Conservation (phyloP, 805 yeast species). For the Metschnikowia corniflorae region DNA sequence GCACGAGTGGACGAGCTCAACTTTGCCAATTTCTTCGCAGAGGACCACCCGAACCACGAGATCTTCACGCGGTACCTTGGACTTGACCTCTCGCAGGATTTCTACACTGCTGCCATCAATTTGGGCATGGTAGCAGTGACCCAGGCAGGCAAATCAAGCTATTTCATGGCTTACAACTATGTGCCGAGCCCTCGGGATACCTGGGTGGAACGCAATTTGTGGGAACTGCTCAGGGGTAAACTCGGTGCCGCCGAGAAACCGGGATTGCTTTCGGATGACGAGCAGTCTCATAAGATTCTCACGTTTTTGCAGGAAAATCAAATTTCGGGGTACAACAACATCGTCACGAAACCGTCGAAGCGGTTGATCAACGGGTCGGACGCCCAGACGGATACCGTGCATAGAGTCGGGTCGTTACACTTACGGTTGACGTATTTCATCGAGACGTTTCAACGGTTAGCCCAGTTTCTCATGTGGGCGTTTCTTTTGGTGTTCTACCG, state of each 20-base stretch:
- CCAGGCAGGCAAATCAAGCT: conserved; percentile 65
- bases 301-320: conserved; percentile 11
- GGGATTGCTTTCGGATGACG: neutral
- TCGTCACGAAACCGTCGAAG: conserved; percentile 27
- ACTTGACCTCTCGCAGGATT: conserved; percentile 54
- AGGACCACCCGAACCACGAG: conserved; percentile 24
- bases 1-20: conserved; percentile 32
- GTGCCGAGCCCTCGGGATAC: conserved; percentile 49
- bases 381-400: conserved; percentile 1
- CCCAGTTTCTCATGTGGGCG: conserved; percentile 22
- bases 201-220: conserved; percentile 41
- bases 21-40: conserved; percentile 31
- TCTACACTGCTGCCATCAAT: conserved; percentile 57
- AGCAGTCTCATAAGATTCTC: conserved; percentile 7
- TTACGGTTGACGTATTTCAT: conserved; percentile 21
- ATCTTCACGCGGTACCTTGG: conserved; percentile 27
- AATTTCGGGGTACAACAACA: conserved; percentile 28
- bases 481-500: neutral
- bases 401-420: conserved; percentile 17
- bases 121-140: conserved; percentile 61
- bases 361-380: conserved; percentile 21
- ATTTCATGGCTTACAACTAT: conserved; percentile 53
- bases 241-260: conserved; percentile 2
- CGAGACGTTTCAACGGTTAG: conserved; percentile 19
- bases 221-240: conserved; percentile 5